A percentile compares a stretch with the other conserved stretches of the same genome.
phyloP scores from a whole-genome alignment of 495 filamentous ascomycete species.

The Darksidea phi region DNA sequence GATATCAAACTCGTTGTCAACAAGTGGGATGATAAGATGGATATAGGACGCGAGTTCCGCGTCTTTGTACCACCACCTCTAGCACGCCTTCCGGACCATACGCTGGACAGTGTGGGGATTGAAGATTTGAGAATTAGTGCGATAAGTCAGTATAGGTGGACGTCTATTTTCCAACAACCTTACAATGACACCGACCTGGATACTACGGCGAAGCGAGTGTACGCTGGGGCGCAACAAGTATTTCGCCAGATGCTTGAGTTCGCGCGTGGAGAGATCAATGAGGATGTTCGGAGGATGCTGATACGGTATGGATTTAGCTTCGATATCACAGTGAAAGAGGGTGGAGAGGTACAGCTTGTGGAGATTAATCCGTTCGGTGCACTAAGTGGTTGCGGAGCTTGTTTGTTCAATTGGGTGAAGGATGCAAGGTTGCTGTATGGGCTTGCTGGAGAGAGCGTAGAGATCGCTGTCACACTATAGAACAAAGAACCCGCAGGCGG shows the following conservation, averaged over 20 bases:
- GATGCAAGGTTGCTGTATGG: constrained; percentile 2
- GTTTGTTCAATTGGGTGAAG: constrained; percentile 4
- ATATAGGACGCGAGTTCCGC: not conserved
- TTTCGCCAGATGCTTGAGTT: not conserved
- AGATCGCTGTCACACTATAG: too few species aligned
- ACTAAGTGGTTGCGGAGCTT: not conserved
- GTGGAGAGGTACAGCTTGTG: not conserved
- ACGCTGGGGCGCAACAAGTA: not conserved
- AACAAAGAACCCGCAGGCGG: too few species aligned
- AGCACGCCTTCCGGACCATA: not conserved
- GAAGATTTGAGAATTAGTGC: not conserved
- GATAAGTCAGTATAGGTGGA: constrained; percentile 2
- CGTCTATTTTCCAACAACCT: not conserved
- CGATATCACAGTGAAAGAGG: not conserved
- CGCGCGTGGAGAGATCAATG: not conserved
- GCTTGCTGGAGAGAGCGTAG: too few species aligned
- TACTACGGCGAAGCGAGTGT: not conserved
- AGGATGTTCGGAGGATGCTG: not conserved
- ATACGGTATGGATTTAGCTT: not conserved
- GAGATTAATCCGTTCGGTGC: constrained; percentile 11
- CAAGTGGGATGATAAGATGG: not conserved
- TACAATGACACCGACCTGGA: not conserved
- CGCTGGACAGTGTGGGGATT: not conserved
- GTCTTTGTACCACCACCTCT: not conserved
- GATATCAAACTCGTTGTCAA: not conserved